Conservation (phyloP, 495 filamentous ascomycete species). For the Aspergillus saccharolyticus region DNA sequence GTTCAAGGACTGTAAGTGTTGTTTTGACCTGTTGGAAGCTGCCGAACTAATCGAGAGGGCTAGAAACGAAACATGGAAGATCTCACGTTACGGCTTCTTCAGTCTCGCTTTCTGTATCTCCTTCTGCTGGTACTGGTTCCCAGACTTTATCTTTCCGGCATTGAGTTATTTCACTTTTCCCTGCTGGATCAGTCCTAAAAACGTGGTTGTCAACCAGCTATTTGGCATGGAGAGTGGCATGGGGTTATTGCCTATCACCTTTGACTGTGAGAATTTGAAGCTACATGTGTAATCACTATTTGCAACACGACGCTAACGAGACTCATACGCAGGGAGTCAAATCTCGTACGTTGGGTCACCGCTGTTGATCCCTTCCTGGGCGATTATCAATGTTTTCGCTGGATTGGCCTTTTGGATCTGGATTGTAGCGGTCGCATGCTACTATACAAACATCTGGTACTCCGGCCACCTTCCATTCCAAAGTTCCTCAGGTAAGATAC, state of each 20-base stretch:
- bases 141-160: slow-evolving; percentile 72
- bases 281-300: background rate
- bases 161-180: slow-evolving; percentile 80
- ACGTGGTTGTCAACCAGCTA: slow-evolving; percentile 70
- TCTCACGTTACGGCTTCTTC: slow-evolving; percentile 79
- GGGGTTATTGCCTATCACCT: slow-evolving; percentile 74
- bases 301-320: slow-evolving; percentile 35
- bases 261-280: slow-evolving; percentile 56
- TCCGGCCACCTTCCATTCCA: slow-evolving; percentile 26
- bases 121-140: slow-evolving; percentile 71
- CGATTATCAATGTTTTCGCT: slow-evolving; percentile 71
- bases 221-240: slow-evolving; percentile 76
- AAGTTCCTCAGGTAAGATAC: slow-evolving; percentile 19
- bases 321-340: slow-evolving; percentile 70
- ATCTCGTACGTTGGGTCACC: slow-evolving; percentile 81
- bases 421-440: slow-evolving; percentile 53
- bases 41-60: slow-evolving; percentile 6
- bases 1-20: slow-evolving; percentile 23
- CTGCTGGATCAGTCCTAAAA: slow-evolving; percentile 78
- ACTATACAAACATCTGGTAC: slow-evolving; percentile 55
- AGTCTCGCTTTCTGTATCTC: slow-evolving; percentile 54
- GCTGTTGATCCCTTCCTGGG: slow-evolving; percentile 77
- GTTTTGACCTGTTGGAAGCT: slow-evolving; percentile 56
- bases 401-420: slow-evolving; percentile 76
- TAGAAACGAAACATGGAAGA: slow-evolving; percentile 68